phyloP scores from a whole-genome alignment of 1,139 yeast genomes.

The Diutina ranongensis region DNA sequence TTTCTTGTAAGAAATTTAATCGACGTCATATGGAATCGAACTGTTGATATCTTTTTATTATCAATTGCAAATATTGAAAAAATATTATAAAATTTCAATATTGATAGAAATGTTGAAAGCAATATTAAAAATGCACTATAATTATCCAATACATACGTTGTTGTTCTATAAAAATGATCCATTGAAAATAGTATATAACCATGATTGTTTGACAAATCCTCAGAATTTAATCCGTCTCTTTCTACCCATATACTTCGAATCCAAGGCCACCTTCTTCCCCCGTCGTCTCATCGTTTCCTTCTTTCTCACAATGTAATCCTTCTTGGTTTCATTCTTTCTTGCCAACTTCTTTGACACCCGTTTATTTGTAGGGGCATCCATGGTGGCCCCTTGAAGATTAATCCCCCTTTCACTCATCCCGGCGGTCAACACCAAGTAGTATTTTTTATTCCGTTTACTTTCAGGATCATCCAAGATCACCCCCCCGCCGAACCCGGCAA shows the following conservation, averaged over 20 bases:
- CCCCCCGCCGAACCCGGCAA: slow-evolving; percentile 96
- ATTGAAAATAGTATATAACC: too few relatives aligned
- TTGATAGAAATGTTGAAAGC: too few relatives aligned
- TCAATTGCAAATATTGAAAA: too few relatives aligned
- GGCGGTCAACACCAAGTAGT: slow-evolving; percentile 81
- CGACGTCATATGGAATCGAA: too few relatives aligned
- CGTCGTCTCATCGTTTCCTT: slow-evolving; percentile 88
- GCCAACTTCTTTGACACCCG: slow-evolving; percentile 37
- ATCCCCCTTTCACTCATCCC: slow-evolving; percentile 62
- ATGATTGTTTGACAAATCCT: too few relatives aligned
- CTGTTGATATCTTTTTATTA: too few relatives aligned
- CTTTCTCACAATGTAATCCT: slow-evolving; percentile 80
- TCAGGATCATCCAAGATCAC: slow-evolving; percentile 89
- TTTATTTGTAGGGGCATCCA: slow-evolving; percentile 48
- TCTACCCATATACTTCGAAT: slow-evolving; percentile 88
- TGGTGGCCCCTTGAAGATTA: slow-evolving; percentile 68
- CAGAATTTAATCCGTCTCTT: slow-evolving; percentile 80
- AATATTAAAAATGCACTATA: too few relatives aligned
- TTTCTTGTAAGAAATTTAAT: too few relatives aligned
- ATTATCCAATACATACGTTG: too few relatives aligned
- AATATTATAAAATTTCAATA: too few relatives aligned
- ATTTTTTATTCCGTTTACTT: slow-evolving; percentile 81
- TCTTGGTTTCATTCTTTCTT: slow-evolving; percentile 59
- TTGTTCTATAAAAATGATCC: too few relatives aligned
- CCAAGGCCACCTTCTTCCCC: slow-evolving; percentile 81